These are phyloP conservation scores for Globisporangium polare DNA, from an alignment of 352 stramenopile species.

Conservation along the genomic window DNA sequence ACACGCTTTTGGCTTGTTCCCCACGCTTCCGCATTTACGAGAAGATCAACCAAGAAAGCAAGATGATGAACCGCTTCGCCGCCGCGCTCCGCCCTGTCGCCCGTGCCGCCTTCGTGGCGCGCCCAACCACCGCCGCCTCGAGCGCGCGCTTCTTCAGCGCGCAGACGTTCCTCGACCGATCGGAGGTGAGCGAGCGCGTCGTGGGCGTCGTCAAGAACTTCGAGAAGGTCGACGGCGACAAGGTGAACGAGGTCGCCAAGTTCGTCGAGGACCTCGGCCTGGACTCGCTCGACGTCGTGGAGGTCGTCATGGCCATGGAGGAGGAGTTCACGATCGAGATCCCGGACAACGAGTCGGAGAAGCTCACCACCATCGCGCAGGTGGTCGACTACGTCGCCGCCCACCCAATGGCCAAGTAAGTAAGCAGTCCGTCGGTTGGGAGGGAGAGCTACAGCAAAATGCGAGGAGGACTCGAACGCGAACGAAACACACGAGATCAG, in stretches of 20 bases:
- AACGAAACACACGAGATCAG: neutral
- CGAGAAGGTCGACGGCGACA: constrained; percentile 97
- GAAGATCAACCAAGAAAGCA: constrained; percentile 24
- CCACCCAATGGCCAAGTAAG: constrained; percentile 99
- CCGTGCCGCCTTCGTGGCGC: constrained; percentile 40
- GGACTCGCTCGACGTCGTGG: constrained; percentile 97
- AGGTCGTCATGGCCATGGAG: constrained; percentile 99
- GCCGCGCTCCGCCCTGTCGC: constrained; percentile 63
- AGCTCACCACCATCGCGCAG: constrained; percentile 95
- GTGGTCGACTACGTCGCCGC: constrained; percentile 98
- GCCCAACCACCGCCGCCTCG: constrained; percentile 24
- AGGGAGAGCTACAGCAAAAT: neutral
- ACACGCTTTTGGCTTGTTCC: neutral
- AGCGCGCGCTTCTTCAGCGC: constrained; percentile 71
- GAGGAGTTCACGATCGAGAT: constrained; percentile 99
- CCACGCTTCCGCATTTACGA: constrained; percentile 6
- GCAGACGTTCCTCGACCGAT: constrained; percentile 86
- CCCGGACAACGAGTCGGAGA: constrained; percentile 99
- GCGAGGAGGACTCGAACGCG: neutral
- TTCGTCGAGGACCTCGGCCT: constrained; percentile 98
- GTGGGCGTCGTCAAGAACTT: constrained; percentile 99
- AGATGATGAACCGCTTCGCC: constrained; percentile 85
- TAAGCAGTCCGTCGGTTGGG: neutral
- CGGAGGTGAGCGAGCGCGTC: constrained; percentile 97
- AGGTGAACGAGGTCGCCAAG: constrained; percentile 89